Base-by-base conservation (phyloP, 192 early-diverging fungal genomes). In the Allomyces macrogynus region DNA sequence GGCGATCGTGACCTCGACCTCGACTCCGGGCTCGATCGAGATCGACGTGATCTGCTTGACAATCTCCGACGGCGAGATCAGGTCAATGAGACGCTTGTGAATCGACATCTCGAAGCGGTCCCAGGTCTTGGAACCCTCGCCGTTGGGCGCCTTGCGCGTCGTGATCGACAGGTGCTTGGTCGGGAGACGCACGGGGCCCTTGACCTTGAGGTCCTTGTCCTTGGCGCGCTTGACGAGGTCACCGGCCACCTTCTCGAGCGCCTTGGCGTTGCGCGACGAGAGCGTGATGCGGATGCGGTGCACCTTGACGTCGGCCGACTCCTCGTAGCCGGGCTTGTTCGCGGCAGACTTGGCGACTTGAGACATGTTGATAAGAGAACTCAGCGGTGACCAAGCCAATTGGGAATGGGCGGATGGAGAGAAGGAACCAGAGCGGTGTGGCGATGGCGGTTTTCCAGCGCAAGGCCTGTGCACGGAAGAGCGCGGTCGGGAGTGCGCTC, bases 71-170 rank as follows among this genome's bases (percentile, higher is more conserved):
- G 95, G 93, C 74, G 90, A 93, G 92, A 94, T 89, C 73, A 98
- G 84, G 79, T 98, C 95, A 71, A 98, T 95, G 68, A 98, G 80
- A 77, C 95, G 91, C 90, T 98, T 98, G 92, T 98, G 95, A 82
- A 98, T 93, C 76, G 86, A 83, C 92, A 98, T 93, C 83, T 95
- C 89, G 74, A 81, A 98, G 70, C 91, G 84, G 79, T 98, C 95
- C 89, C 93, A 98, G 84, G 93, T 96, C 88, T 98, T 93, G 84
- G 92, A 91, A 89, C 95, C 95, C 80, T 98, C 88, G 89, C 95
- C 95, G 80, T 89, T 90, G 77, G 95, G 95, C 64, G 95, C 89
- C 86, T 96, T 98, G 69, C 95, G 86, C 84, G 95, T 98, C 82
- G 93, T 95, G 86, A 98, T 96, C 67, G 81, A 76, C 75, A 98